Percentiles rank a stretch among this genome's conserved stretches.
Evolutionary conservation across 495 filamentous ascomycete species (phyloP).

Genomic region (Penicillium coprophilum): DNA sequence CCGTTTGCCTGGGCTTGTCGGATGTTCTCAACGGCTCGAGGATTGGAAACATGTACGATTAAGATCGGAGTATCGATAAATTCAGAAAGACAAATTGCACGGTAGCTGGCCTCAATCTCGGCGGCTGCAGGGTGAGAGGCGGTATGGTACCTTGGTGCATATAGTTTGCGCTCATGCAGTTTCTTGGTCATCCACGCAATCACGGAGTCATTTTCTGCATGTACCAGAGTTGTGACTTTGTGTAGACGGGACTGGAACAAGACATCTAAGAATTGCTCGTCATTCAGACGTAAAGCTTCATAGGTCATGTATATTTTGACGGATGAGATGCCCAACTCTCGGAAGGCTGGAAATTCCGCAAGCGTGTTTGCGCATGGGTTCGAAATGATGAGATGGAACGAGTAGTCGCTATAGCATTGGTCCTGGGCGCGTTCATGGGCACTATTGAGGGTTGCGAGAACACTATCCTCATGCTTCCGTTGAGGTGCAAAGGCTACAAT

Average conservation of each 20-base stretch:
- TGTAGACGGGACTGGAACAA: background rate
- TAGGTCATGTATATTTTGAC: background rate
- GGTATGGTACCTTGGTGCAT: background rate
- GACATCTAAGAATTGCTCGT: background rate
- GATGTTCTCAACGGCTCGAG: no score
- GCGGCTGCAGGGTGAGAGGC: background rate
- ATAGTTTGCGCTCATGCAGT: background rate
- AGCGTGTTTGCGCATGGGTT: background rate
- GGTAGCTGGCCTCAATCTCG: background rate
- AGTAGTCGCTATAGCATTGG: background rate
- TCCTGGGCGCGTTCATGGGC: background rate
- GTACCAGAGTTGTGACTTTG: background rate
- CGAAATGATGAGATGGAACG: background rate
- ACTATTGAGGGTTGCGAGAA: background rate
- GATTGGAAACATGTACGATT: no score
- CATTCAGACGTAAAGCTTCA: background rate
- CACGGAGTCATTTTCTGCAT: background rate
- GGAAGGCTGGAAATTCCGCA: background rate
- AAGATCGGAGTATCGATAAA: no score
- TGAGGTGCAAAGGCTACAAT: background rate
- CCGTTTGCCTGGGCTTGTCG: no score
- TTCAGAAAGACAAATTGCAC: no score
- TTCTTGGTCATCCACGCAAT: background rate
- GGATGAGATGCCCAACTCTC: background rate
- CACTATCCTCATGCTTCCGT: background rate